Conservation (phyloP, 306 rosid species). For the Fragaria iinumae region DNA sequence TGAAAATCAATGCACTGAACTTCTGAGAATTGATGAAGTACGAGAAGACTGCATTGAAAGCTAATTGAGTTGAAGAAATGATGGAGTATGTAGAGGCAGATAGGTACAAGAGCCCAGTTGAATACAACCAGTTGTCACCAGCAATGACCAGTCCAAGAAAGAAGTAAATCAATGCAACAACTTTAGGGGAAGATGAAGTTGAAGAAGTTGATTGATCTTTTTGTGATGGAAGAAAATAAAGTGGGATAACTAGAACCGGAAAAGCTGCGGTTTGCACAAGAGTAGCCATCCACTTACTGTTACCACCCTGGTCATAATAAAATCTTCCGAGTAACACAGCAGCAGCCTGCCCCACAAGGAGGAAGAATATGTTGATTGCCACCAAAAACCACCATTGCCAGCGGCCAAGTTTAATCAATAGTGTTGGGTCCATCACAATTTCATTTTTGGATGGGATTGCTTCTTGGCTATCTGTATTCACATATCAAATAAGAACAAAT, state of each 20-base stretch:
- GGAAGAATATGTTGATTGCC: constrained; percentile 54
- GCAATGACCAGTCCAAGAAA: constrained; percentile 63
- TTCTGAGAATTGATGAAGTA: constrained; percentile 82
- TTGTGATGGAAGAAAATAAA: constrained; percentile 45
- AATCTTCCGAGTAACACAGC: constrained; percentile 89
- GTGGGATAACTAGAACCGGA: constrained; percentile 63
- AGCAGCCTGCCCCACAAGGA: constrained; percentile 71
- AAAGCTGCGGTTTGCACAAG: constrained; percentile 84
- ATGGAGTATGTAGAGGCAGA: constrained; percentile 90
- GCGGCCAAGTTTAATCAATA: constrained; percentile 45
- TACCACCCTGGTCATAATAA: constrained; percentile 86
- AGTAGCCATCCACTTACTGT: constrained; percentile 92
- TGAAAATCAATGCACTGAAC: constrained; percentile 66
- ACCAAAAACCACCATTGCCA: constrained; percentile 94
- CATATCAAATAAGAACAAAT: neutral
- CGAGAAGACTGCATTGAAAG: constrained; percentile 82
- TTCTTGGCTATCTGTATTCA: constrained; percentile 56
- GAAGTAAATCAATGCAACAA: constrained; percentile 46
- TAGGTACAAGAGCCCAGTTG: constrained; percentile 76
- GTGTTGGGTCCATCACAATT: constrained; percentile 26
- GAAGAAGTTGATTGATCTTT: constrained; percentile 38
- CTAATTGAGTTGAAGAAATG: constrained; percentile 80
- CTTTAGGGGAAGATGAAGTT: constrained; percentile 34
- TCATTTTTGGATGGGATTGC: constrained; percentile 33
- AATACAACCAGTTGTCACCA: constrained; percentile 79